Percentiles rank a stretch among this genome's conserved stretches.
Conservation (phyloP, 1,139 yeast genomes). For the Hyphopichia buzzinii region DNA sequence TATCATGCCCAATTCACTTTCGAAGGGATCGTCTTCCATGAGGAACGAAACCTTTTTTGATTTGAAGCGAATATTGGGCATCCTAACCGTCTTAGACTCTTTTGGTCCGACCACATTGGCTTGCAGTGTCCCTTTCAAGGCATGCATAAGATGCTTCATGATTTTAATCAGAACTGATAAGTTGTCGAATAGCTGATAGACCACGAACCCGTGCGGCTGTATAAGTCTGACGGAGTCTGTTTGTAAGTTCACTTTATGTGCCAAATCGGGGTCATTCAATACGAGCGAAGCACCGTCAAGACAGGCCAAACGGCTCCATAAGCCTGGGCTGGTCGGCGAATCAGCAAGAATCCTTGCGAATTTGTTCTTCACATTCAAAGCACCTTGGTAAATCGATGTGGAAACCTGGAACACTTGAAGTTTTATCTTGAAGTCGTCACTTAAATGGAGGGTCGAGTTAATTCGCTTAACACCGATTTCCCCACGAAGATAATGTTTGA, state of each 20-base stretch:
- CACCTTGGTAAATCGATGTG: constrained; percentile 16
- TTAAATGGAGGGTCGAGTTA: constrained; percentile 29
- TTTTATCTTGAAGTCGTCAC: constrained; percentile 49
- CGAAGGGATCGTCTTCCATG: constrained; percentile 86
- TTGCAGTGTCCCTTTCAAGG: constrained; percentile 34
- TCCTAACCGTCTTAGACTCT: constrained; percentile 39
- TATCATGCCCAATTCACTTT: constrained; percentile 69
- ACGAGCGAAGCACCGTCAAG: constrained; percentile 33
- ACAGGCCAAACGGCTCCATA: constrained; percentile 53
- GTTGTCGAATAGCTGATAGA: constrained; percentile 61
- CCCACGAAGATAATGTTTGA: constrained; percentile 4
- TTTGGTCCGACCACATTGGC: constrained; percentile 27
- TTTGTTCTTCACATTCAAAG: constrained; percentile 23
- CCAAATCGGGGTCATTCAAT: constrained; percentile 15
- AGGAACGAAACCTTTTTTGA: constrained; percentile 47
- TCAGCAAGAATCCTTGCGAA: constrained; percentile 51
- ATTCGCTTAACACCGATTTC: constrained; percentile 17
- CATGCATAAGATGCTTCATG: constrained; percentile 50
- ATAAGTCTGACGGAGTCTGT: constrained; percentile 34
- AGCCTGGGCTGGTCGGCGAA: constrained; percentile 46
- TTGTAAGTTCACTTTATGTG: constrained; percentile 17
- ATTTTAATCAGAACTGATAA: constrained; percentile 54
- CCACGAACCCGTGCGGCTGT: constrained; percentile 55
- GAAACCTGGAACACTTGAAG: constrained; percentile 38
- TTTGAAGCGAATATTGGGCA: constrained; percentile 55